Percentiles rank a stretch among this genome's conserved stretches.
These are phyloP conservation scores for Phytophthora tubulina DNA, from an alignment of 352 stramenopile species.

Conservation along the genomic window DNA sequence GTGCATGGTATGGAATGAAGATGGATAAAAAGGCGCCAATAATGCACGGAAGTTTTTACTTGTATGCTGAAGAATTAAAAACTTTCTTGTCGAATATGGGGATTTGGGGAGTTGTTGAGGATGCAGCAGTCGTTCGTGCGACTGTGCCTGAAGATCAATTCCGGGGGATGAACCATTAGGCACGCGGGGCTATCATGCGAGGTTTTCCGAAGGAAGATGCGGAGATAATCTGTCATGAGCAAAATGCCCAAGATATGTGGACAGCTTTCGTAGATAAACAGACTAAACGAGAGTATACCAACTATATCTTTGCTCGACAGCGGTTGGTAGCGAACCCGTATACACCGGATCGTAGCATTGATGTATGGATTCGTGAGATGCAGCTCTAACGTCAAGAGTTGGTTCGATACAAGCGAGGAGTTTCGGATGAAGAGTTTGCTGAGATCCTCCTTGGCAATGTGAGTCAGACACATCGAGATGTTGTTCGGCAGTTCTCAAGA, in stretches of 20 bases:
- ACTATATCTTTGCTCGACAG: conserved; percentile 17
- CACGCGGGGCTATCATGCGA: conserved; percentile 1
- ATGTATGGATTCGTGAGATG: conserved; percentile 20
- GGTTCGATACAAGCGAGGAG: conserved; percentile 4
- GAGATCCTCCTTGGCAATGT: too few relatives aligned
- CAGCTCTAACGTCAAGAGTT: background rate
- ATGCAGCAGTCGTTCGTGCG: background rate
- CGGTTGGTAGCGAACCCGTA: conserved; percentile 10
- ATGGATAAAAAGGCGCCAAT: background rate
- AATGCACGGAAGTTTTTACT: conserved; percentile 12
- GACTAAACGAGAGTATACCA: conserved; percentile 19
- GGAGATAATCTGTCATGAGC: too few relatives aligned
- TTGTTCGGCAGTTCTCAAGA: too few relatives aligned
- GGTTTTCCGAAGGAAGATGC: too few relatives aligned
- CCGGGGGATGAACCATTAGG: background rate
- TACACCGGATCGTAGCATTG: conserved; percentile 8
- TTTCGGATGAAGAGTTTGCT: background rate
- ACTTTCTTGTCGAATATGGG: background rate
- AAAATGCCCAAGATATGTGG: conserved; percentile 3
- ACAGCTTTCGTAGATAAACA: conserved; percentile 12
- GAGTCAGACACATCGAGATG: too few relatives aligned
- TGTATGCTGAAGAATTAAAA: conserved; percentile 9
- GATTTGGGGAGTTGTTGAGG: conserved; percentile 3
- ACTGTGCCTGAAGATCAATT: background rate
- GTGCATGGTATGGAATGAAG: conserved; percentile 3